Percentiles rank a stretch among this genome's conserved stretches.
phyloP scores from a whole-genome alignment of 2,329 filamentous ascomycete genomes.

The Hymenoscyphus fructigenus region DNA sequence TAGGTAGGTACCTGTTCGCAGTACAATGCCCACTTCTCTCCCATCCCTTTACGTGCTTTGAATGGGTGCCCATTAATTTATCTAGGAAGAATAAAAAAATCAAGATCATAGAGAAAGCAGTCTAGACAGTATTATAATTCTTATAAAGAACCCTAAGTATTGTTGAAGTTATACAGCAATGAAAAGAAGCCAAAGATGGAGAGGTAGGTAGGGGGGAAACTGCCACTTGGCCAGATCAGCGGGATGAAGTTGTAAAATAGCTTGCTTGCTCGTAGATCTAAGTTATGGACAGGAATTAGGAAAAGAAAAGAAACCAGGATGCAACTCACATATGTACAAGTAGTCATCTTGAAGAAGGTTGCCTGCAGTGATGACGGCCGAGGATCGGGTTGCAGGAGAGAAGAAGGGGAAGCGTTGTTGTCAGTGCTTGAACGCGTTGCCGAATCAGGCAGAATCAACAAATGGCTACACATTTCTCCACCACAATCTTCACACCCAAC shows the following conservation, averaged over 20 bases:
- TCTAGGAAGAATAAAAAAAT: background rate
- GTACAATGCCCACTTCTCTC: no score
- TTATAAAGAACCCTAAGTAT: background rate
- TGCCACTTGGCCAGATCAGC: background rate
- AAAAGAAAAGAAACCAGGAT: background rate
- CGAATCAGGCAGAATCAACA: slow-evolving; percentile 21
- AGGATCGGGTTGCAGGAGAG: background rate
- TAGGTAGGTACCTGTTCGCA: no score
- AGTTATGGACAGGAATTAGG: background rate
- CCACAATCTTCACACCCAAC: slow-evolving; percentile 1
- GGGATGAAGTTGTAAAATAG: no score
- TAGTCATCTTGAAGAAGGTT: background rate
- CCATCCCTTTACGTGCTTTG: no score
- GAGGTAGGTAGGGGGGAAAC: background rate
- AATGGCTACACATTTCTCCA: background rate
- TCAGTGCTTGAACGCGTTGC: slow-evolving; percentile 2
- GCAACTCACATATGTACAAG: background rate
- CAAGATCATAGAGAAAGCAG: background rate
- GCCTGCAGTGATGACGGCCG: background rate
- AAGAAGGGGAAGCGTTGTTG: background rate
- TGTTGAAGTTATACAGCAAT: background rate
- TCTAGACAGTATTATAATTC: background rate
- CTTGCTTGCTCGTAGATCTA: no score
- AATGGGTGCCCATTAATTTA: background rate
- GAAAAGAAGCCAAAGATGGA: background rate